Conservation (phyloP, 257 asterid genomes). For the Nicotiana benthamiana region DNA sequence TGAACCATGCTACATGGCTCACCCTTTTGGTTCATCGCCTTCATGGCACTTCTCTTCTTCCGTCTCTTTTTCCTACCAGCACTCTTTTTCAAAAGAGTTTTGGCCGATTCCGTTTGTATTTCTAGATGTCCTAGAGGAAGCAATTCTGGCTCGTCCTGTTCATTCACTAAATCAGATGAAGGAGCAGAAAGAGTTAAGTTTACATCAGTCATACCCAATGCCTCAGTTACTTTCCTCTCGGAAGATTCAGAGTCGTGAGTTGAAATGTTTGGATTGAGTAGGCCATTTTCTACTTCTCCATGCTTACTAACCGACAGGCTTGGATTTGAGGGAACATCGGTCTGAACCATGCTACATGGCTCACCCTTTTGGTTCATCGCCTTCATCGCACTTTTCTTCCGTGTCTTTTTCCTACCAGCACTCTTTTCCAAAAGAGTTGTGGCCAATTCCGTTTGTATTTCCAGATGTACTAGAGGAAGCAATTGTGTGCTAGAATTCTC, state of each 20-base stretch:
- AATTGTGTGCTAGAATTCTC: slow-evolving; percentile 11
- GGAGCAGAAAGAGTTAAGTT: background rate
- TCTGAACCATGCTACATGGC: slow-evolving; percentile 16
- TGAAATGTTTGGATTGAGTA: slow-evolving; percentile 3
- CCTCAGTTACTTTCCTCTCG: slow-evolving; percentile 10
- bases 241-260: slow-evolving; percentile 18
- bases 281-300: slow-evolving; percentile 5
- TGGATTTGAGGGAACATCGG: slow-evolving; percentile 19
- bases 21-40: background rate
- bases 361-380: slow-evolving; percentile 2
- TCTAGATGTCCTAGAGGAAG: slow-evolving; percentile 12
- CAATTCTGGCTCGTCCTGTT: background rate
- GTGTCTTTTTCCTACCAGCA: slow-evolving; percentile 12
- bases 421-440: slow-evolving; percentile 16
- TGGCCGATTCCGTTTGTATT: slow-evolving; percentile 15
- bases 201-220: background rate
- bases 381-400: slow-evolving; percentile 8
- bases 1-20: slow-evolving; percentile 19
- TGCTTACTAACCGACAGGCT: slow-evolving; percentile 20
- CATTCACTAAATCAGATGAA: slow-evolving; percentile 5
- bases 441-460: slow-evolving; percentile 14
- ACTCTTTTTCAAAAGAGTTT: slow-evolving; percentile 13
- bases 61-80: slow-evolving; percentile 11
- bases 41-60: slow-evolving; percentile 9
- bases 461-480: slow-evolving; percentile 12